Evolutionary conservation across 2,329 filamentous ascomycete genomes (phyloP).

Genomic region (Fusarium xyrophilum): DNA sequence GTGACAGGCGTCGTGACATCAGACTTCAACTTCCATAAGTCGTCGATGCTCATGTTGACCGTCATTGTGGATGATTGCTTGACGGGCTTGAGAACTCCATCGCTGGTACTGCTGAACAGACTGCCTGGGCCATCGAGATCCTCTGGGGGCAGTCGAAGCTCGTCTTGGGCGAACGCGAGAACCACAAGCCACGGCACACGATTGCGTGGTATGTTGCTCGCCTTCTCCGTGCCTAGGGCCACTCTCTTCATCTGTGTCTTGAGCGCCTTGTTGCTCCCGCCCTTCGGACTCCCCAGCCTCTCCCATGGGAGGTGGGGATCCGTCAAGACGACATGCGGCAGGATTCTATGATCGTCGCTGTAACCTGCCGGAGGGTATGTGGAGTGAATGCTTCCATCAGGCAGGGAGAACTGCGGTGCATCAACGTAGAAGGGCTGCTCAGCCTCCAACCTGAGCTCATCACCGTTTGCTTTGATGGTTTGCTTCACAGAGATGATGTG

Average conservation of each 20-base stretch:
- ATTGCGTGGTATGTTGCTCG: conserved; percentile 18
- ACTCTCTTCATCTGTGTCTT: background rate
- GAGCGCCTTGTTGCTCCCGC: background rate
- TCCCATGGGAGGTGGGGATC: conserved; percentile 56
- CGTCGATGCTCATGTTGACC: conserved; percentile 20
- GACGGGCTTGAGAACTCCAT: background rate
- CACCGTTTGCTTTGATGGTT: background rate
- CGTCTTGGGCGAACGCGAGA: conserved; percentile 43
- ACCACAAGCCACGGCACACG: conserved; percentile 52
- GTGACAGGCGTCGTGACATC: background rate
- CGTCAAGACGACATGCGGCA: conserved; percentile 55
- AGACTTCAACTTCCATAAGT: background rate
- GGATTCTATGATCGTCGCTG: conserved; percentile 41
- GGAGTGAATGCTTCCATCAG: conserved; percentile 45
- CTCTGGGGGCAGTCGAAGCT: conserved; percentile 42
- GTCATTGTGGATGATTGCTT: conserved; percentile 5
- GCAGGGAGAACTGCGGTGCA: conserved; percentile 47
- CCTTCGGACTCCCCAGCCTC: conserved; percentile 35
- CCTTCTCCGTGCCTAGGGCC: background rate
- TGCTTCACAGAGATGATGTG: conserved; percentile 13
- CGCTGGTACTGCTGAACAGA: background rate
- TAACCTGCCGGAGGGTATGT: conserved; percentile 51
- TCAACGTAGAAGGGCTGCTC: conserved; percentile 46
- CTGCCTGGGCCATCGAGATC: conserved; percentile 24
- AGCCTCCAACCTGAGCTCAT: background rate